A percentile compares a stretch with the other conserved stretches of the same genome.
Conservation (phyloP, 1,139 yeast genomes). For the Yamadazyma taylorii region DNA sequence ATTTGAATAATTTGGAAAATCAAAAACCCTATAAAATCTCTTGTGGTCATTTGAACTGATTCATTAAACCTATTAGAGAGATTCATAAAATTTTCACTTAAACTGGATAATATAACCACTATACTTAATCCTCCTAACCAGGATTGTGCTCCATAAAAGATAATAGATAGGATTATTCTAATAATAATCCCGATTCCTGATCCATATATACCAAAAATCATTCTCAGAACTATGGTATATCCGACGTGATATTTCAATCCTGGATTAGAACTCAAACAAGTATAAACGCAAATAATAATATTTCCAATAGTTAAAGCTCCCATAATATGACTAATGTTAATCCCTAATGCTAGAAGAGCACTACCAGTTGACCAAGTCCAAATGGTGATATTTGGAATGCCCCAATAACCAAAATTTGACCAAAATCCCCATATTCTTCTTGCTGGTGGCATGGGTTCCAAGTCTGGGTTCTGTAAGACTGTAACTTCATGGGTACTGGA, state of each 20-base stretch:
- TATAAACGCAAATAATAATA: conserved; percentile 17
- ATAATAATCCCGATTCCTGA: conserved; percentile 18
- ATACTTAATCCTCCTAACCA: conserved; percentile 23
- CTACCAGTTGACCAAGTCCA: conserved; percentile 24
- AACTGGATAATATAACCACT: conserved; percentile 17
- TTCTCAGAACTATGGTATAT: conserved; percentile 21
- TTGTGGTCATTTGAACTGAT: conserved; percentile 15
- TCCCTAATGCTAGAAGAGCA: conserved; percentile 19
- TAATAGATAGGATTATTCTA: conserved; percentile 19
- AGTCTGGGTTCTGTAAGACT: conserved; percentile 15
- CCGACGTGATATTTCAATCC: conserved; percentile 23
- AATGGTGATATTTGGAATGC: conserved; percentile 21
- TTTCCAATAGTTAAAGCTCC: conserved; percentile 22
- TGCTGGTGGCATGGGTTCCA: conserved; percentile 20
- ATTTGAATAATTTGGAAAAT: conserved; percentile 20
- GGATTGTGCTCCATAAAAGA: conserved; percentile 23
- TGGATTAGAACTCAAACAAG: conserved; percentile 22
- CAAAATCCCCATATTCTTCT: conserved; percentile 24
- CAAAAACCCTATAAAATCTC: conserved; percentile 22
- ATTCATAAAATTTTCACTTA: conserved; percentile 15
- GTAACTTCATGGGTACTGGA: conserved; percentile 7
- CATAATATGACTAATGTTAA: conserved; percentile 20
- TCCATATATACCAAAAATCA: conserved; percentile 22
- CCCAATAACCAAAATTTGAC: conserved; percentile 24
- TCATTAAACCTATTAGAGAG: conserved; percentile 17